Evolutionary conservation across 1,139 yeast genomes (phyloP).

Genomic region (Sugiyamaella xylanicola): DNA sequence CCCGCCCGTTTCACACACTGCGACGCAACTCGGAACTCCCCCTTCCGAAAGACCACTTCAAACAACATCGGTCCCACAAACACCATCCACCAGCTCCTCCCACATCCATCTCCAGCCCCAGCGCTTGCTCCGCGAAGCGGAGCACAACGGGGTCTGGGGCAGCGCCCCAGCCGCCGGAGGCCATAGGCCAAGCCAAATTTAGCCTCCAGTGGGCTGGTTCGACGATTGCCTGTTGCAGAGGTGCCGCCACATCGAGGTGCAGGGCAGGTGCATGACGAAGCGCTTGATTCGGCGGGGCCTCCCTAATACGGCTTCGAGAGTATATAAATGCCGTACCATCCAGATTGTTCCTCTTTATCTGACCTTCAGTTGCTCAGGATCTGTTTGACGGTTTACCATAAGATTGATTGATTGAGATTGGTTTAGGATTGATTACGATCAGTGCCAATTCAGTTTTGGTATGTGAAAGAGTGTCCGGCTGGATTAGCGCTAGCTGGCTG

Average conservation of each 20-base stretch:
- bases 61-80: too few species aligned
- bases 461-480: not conserved
- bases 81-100: too few species aligned
- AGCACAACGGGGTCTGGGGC: slow-evolving; percentile 1
- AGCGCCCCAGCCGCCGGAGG: not conserved
- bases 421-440: not conserved
- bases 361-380: not conserved
- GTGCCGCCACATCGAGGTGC: not conserved
- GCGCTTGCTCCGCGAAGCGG: not conserved
- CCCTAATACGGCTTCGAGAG: slow-evolving; percentile 2
- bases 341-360: slow-evolving; percentile 1
- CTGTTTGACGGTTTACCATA: slow-evolving; percentile 5
- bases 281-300: not conserved
- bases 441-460: not conserved
- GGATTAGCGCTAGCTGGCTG: not conserved
- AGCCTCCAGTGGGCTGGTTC: slow-evolving; percentile 4
- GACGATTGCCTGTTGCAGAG: not conserved
- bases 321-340: slow-evolving; percentile 6
- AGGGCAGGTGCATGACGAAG: not conserved
- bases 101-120: too few species aligned
- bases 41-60: too few species aligned
- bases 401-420: slow-evolving; percentile 10
- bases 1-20: too few species aligned
- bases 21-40: too few species aligned
- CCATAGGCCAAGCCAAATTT: not conserved